Conservation (phyloP, 1,284 basidiomycete species). For the Cryptococcus jaspeensis region DNA sequence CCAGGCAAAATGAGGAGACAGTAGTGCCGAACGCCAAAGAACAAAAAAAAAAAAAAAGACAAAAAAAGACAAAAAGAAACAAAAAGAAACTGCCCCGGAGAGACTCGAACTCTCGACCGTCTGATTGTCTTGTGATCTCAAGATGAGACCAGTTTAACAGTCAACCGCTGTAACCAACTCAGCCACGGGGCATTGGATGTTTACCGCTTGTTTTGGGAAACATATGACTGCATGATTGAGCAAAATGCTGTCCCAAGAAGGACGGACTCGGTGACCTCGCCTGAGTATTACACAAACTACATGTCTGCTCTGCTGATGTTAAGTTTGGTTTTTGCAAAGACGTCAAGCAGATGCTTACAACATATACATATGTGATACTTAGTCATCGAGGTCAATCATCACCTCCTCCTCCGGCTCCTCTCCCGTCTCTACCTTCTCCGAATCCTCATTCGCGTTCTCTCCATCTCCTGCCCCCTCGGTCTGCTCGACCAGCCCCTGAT, state of each 20-base stretch:
- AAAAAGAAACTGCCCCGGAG: conserved; percentile 1
- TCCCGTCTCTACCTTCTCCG: conserved; percentile 27
- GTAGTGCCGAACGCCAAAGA: no score
- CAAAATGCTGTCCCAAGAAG: no score
- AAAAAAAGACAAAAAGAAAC: neutral
- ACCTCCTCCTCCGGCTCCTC: conserved; percentile 14
- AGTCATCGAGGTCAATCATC: conserved; percentile 33
- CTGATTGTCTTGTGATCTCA: neutral
- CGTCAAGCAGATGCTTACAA: no score
- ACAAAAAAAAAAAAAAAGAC: neutral
- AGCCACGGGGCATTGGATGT: conserved; percentile 4
- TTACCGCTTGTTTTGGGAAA: neutral
- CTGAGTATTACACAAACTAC: no score
- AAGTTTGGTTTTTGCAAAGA: no score
- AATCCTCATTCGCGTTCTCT: conserved; percentile 32
- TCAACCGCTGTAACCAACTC: conserved; percentile 10
- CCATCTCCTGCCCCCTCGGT: neutral
- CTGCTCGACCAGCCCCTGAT: no score
- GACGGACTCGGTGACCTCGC: no score
- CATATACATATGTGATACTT: conserved; percentile 9
- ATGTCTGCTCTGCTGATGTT: no score
- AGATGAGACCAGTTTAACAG: no score
- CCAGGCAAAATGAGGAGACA: no score
- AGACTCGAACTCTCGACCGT: conserved; percentile 6
- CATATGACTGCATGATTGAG: no score